Conservation (phyloP, 495 filamentous ascomycete species). For the Hypomontagnella monticulosa region DNA sequence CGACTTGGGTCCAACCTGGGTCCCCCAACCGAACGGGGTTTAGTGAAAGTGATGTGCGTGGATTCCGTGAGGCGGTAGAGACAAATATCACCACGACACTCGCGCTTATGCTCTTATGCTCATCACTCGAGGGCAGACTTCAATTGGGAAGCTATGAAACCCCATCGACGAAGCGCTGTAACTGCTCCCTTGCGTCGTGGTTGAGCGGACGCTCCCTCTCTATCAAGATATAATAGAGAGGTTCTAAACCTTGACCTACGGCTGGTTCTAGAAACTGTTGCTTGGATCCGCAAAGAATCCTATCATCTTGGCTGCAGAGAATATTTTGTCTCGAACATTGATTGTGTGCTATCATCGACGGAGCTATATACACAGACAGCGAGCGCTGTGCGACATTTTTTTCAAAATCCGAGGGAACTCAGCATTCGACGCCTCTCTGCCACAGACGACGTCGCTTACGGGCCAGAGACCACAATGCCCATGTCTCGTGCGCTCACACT, state of each 20-base stretch:
- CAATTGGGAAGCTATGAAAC: conserved; percentile 27
- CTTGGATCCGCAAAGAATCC: conserved; percentile 12
- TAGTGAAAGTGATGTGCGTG: conserved; percentile 38
- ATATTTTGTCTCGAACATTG: conserved; percentile 7
- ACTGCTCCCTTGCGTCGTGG: conserved; percentile 32
- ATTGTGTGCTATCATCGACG: conserved; percentile 7
- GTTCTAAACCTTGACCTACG: conserved; percentile 30
- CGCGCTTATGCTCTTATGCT: conserved; percentile 39
- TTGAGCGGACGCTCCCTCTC: conserved; percentile 9
- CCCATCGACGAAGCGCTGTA: conserved; percentile 25
- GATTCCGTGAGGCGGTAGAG: conserved; percentile 29
- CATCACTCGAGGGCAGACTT: background rate
- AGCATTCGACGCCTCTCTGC: background rate
- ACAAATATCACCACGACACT: conserved; percentile 35
- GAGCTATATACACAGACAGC: background rate
- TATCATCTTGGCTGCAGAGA: conserved; percentile 25
- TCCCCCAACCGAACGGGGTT: conserved; percentile 16
- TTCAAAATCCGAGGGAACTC: background rate
- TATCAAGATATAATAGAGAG: conserved; percentile 1
- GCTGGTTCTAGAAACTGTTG: conserved; percentile 15
- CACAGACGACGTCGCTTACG: background rate
- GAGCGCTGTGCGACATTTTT: background rate
- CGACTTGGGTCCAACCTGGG: background rate
- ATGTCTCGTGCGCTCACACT: conserved; percentile 24
- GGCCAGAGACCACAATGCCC: background rate